These are phyloP conservation scores for Oryza officinalis DNA, from an alignment of 176 grass and related monocot genomes.

Conservation along the genomic window DNA sequence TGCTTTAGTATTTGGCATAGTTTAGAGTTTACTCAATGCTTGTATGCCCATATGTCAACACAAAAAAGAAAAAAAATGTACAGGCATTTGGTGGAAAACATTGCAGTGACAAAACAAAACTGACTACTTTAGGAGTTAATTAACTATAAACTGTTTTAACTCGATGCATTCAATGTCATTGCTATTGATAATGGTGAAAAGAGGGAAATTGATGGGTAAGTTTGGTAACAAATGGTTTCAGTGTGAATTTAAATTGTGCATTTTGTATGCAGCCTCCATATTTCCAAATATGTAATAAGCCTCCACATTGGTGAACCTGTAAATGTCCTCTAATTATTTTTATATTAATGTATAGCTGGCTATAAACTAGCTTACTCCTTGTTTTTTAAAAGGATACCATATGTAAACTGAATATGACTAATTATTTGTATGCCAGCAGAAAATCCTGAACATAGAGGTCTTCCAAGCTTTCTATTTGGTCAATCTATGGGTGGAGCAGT, in stretches of 20 bases:
- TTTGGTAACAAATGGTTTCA: conserved; percentile 19
- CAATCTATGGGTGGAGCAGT: conserved; percentile 95
- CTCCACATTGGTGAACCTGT: not conserved
- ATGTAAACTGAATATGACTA: conserved; percentile 4
- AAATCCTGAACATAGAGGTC: conserved; percentile 67
- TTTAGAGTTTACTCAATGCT: not conserved
- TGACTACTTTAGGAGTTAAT: not conserved
- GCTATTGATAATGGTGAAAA: conserved; percentile 2
- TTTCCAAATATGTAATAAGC: not conserved
- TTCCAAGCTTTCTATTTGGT: conserved; percentile 89
- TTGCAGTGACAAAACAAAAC: not conserved
- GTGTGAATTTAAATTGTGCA: not conserved
- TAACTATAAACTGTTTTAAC: not conserved
- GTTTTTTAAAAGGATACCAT: not conserved
- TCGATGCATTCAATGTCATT: not conserved
- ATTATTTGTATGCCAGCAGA: conserved; percentile 42
- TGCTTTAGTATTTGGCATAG: not conserved
- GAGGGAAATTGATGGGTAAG: not conserved
- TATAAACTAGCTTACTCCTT: not conserved
- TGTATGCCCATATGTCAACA: not conserved
- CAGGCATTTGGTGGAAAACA: not conserved
- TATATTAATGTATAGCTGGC: not conserved
- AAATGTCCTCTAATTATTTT: not conserved
- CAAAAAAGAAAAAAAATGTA: too few relatives aligned
- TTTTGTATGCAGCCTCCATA: conserved; percentile 13